Conservation (phyloP, 345 rosid species). For the Rubroshorea leprosula region DNA sequence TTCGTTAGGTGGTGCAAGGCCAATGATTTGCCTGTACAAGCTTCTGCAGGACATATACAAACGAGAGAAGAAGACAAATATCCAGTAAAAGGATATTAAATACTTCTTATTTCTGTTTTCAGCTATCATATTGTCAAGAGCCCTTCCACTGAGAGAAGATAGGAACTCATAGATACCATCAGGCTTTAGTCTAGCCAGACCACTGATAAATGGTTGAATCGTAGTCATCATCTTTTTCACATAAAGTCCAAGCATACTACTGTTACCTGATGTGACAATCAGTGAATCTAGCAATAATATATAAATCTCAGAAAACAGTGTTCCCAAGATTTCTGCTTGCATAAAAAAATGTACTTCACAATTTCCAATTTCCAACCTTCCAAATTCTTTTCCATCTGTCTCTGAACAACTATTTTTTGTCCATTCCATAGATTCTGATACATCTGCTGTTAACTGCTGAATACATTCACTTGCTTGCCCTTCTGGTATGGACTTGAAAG, state of each 20-base stretch:
- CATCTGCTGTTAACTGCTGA: conserved; percentile 48
- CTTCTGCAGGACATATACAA: conserved; percentile 65
- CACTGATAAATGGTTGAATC: conserved; percentile 48
- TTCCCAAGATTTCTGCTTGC: conserved; percentile 57
- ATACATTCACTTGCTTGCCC: conserved; percentile 79
- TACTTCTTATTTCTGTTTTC: conserved; percentile 24
- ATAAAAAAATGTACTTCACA: conserved; percentile 26
- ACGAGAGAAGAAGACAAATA: conserved; percentile 60
- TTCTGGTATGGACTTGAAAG: conserved; percentile 69
- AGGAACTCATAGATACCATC: conserved; percentile 44
- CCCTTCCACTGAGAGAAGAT: conserved; percentile 42
- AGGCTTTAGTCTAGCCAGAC: conserved; percentile 41
- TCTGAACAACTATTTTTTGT: conserved; percentile 34
- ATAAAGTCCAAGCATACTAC: conserved; percentile 55
- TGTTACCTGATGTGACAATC: conserved; percentile 62
- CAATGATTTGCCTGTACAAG: conserved; percentile 59
- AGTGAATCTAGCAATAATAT: conserved; percentile 58
- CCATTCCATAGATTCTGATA: conserved; percentile 65
- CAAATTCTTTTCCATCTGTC: conserved; percentile 21
- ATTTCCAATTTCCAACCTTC: conserved; percentile 12
- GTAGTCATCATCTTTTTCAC: conserved; percentile 47
- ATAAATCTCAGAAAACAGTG: conserved; percentile 66
- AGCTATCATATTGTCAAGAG: conserved; percentile 19
- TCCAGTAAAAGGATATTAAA: conserved; percentile 44
- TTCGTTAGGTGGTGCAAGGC: conserved; percentile 56